Evolutionary conservation across 2,329 filamentous ascomycete species (phyloP).

Genomic region (Pyrenochaeta sp.): DNA sequence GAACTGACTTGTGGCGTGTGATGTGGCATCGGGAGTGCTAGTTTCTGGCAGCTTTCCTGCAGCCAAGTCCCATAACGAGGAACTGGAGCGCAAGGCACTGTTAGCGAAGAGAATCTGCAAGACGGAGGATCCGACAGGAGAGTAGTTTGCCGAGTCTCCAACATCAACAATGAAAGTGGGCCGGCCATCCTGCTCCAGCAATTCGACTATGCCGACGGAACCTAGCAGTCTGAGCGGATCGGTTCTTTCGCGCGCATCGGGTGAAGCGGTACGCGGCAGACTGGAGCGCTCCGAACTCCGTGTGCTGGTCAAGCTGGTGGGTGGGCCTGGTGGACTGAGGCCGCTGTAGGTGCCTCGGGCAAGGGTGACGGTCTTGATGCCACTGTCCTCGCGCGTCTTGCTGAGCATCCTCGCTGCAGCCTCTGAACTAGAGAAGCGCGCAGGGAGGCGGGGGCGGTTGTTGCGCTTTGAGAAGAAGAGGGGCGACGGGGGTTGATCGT

Average conservation of each 20-base stretch:
- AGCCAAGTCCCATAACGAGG: slow-evolving; percentile 65
- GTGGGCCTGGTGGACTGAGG: slow-evolving; percentile 45
- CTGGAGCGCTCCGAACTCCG: slow-evolving; percentile 63
- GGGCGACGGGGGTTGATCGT: slow-evolving; percentile 54
- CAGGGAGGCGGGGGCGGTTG: slow-evolving; percentile 54
- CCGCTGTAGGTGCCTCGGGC: slow-evolving; percentile 55
- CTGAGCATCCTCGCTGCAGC: slow-evolving; percentile 66
- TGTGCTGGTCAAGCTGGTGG: slow-evolving; percentile 61
- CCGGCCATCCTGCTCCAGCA: slow-evolving; percentile 77
- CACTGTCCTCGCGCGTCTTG: slow-evolving; percentile 59
- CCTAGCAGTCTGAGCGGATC: slow-evolving; percentile 65
- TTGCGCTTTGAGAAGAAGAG: slow-evolving; percentile 60
- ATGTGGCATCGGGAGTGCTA: slow-evolving; percentile 46
- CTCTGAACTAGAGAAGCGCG: slow-evolving; percentile 65
- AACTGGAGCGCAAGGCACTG: slow-evolving; percentile 66
- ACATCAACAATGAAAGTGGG: slow-evolving; percentile 80
- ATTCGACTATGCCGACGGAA: slow-evolving; percentile 72
- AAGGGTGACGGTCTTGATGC: slow-evolving; percentile 61
- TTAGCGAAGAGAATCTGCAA: slow-evolving; percentile 74
- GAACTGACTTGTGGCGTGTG: slow-evolving; percentile 59
- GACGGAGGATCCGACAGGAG: slow-evolving; percentile 52
- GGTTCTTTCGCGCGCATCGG: slow-evolving; percentile 58
- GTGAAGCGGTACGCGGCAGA: slow-evolving; percentile 57
- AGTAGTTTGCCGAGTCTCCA: slow-evolving; percentile 63
- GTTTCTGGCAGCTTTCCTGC: slow-evolving; percentile 51